Conservation (phyloP, 176 grass and related monocot genomes). For the Zoysia pacifica region DNA sequence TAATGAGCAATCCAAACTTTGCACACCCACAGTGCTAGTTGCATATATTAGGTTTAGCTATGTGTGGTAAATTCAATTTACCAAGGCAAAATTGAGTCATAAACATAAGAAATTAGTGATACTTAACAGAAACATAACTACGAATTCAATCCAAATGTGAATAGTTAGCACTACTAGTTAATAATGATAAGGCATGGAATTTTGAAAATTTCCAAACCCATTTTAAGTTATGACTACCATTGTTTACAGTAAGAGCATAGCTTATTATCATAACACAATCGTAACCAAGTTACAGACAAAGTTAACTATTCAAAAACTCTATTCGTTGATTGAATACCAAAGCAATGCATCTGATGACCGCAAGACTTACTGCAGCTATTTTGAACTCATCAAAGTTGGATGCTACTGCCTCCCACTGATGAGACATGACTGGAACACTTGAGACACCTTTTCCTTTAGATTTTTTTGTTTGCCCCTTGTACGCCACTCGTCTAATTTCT, state of each 20-base stretch:
- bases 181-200: slow-evolving; percentile 3
- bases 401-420: slow-evolving; percentile 86
- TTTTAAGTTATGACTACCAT: slow-evolving; percentile 20
- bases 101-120: slow-evolving; percentile 21
- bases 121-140: neutral
- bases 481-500: slow-evolving; percentile 81
- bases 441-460: slow-evolving; percentile 57
- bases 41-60: too few species aligned
- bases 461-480: slow-evolving; percentile 56
- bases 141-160: slow-evolving; percentile 5
- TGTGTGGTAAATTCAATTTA: neutral
- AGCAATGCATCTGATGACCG: slow-evolving; percentile 14
- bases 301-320: slow-evolving; percentile 11
- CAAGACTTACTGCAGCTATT: slow-evolving; percentile 75
- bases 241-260: slow-evolving; percentile 18
- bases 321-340: slow-evolving; percentile 7
- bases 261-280: slow-evolving; percentile 8
- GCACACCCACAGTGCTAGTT: too few species aligned
- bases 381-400: slow-evolving; percentile 88
- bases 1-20: slow-evolving; percentile 7
- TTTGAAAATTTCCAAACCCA: neutral
- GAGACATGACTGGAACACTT: slow-evolving; percentile 54
- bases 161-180: neutral
- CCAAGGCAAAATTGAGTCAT: slow-evolving; percentile 6
- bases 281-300: slow-evolving; percentile 7